Conservation (phyloP, 495 filamentous ascomycete genomes). For the Neurospora intermedia region DNA sequence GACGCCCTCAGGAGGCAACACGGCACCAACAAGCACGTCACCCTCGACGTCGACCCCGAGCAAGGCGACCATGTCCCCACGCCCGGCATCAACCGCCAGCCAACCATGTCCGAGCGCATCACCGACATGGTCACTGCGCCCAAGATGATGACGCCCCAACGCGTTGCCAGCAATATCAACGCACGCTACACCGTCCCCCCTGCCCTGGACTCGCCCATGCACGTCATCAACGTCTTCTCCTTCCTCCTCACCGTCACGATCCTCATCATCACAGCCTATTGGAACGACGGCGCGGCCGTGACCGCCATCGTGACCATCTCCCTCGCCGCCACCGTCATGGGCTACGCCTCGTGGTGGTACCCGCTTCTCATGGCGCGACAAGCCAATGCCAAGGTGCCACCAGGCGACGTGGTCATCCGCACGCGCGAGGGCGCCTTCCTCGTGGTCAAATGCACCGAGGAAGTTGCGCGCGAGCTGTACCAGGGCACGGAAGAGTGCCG, state of each 20-base stretch:
- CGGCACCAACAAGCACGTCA: conserved; percentile 1
- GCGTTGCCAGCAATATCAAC: conserved; percentile 6
- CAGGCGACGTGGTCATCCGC: conserved; percentile 49
- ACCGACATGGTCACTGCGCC: conserved; percentile 27
- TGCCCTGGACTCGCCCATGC: conserved; percentile 36
- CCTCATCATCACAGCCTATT: conserved; percentile 20
- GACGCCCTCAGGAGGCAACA: background rate
- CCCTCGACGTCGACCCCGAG: conserved; percentile 1
- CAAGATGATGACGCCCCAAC: conserved; percentile 11
- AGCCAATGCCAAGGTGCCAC: conserved; percentile 38
- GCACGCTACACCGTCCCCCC: conserved; percentile 37
- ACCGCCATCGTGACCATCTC: conserved; percentile 36
- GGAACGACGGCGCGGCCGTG: conserved; percentile 44
- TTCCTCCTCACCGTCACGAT: conserved; percentile 39
- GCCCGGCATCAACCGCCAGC: conserved; percentile 14
- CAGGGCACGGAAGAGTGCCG: conserved; percentile 45
- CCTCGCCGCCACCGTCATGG: conserved; percentile 38
- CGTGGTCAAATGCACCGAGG: conserved; percentile 49
- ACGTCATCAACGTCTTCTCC: conserved; percentile 41
- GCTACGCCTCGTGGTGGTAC: conserved; percentile 44
- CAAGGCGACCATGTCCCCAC: conserved; percentile 3
- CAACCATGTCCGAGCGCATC: conserved; percentile 24
- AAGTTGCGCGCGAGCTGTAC: conserved; percentile 55
- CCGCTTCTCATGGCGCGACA: conserved; percentile 40
- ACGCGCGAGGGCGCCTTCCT: conserved; percentile 53